Percentiles rank a stretch among this genome's conserved stretches.
Conservation (phyloP, 306 rosid species). For the Amphicarpaea edgeworthii region DNA sequence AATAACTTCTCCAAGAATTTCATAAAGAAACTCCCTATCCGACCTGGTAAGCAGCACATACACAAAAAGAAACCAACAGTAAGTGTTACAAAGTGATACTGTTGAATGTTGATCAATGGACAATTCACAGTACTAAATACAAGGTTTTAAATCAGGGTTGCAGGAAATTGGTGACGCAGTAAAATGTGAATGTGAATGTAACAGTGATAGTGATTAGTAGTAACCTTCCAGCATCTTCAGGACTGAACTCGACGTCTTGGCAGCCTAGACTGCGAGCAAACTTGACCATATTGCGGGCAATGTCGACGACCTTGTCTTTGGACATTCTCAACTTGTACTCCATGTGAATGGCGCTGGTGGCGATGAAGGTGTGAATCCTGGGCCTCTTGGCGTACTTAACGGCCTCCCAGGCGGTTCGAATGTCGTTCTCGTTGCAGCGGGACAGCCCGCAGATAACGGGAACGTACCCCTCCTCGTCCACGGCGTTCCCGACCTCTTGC, state of each 20-base stretch:
- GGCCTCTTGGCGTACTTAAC: constrained; percentile 84
- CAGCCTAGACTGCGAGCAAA: constrained; percentile 92
- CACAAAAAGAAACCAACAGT: neutral
- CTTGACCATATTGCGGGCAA: constrained; percentile 78
- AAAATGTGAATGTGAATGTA: too few relatives aligned
- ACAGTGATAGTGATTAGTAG: neutral
- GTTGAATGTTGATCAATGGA: too few relatives aligned
- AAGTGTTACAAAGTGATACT: too few relatives aligned
- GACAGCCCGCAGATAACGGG: constrained; percentile 95
- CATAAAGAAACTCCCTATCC: constrained; percentile 82
- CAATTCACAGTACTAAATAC: too few relatives aligned
- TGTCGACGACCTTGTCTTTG: constrained; percentile 69
- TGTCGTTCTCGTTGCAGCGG: constrained; percentile 83
- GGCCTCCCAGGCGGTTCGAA: constrained; percentile 91
- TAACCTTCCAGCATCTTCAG: constrained; percentile 97
- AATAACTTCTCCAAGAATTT: constrained; percentile 90
- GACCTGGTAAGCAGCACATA: constrained; percentile 60
- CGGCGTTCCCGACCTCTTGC: constrained; percentile 76
- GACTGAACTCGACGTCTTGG: constrained; percentile 88
- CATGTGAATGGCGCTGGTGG: constrained; percentile 92
- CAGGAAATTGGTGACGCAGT: too few relatives aligned
- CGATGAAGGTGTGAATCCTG: constrained; percentile 87
- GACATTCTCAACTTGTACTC: constrained; percentile 80
- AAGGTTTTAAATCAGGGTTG: too few relatives aligned
- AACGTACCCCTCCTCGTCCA: constrained; percentile 70